Conservation (phyloP, 2,329 filamentous ascomycete genomes). For the Thielaviopsis punctulata region DNA sequence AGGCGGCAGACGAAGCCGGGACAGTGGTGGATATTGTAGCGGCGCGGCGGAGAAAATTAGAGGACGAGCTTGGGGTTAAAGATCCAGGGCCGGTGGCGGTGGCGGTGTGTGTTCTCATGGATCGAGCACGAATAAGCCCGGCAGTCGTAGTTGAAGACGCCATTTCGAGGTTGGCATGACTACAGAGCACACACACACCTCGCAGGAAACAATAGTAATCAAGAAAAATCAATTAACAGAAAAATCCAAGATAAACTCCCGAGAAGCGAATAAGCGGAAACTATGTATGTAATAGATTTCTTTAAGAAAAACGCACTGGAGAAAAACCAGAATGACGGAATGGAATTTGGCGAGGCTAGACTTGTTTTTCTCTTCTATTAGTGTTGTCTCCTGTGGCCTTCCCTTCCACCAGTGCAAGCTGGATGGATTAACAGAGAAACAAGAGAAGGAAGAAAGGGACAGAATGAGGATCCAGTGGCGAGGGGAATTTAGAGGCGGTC, state of each 20-base stretch:
- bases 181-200: not conserved
- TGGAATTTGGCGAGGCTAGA: not conserved
- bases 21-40: not conserved
- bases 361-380: not conserved
- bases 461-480: not conserved
- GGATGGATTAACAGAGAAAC: not conserved
- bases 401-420: not conserved
- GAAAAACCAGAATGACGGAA: not conserved
- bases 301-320: not conserved
- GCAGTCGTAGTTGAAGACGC: slow-evolving; percentile 4
- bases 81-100: not conserved
- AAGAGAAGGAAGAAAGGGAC: not conserved
- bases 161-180: slow-evolving; percentile 9
- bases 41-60: not conserved
- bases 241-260: too few relatives aligned
- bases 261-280: not conserved
- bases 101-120: slow-evolving; percentile 6
- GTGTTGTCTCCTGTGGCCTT: not conserved
- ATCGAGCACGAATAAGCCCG: slow-evolving; percentile 7
- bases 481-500: not conserved
- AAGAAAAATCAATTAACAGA: too few relatives aligned
- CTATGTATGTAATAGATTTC: not conserved
- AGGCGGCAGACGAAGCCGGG: not conserved
- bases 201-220: not conserved
- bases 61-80: not conserved